Conservation (phyloP, 2,329 filamentous ascomycete species). For the Fusarium tricinctum region DNA sequence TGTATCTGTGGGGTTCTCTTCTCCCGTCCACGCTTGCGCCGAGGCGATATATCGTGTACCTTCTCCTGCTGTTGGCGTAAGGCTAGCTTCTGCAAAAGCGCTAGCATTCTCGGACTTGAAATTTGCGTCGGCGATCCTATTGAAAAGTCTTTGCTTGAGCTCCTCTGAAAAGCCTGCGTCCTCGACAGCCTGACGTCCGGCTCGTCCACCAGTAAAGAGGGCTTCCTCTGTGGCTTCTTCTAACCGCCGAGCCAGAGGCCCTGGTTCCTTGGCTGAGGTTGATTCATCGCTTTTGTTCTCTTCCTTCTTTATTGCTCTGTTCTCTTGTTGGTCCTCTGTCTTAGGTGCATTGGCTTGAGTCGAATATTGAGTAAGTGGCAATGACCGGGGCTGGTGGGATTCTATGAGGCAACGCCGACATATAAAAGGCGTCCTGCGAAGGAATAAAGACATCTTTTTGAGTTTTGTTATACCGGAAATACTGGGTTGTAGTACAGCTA, state of each 20-base stretch:
- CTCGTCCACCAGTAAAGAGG: slow-evolving; percentile 69
- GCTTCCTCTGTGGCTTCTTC: slow-evolving; percentile 75
- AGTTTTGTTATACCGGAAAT: too few species aligned
- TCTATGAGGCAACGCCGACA: slow-evolving; percentile 43
- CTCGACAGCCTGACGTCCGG: slow-evolving; percentile 71
- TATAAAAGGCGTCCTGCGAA: slow-evolving; percentile 22
- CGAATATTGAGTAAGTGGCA: slow-evolving; percentile 34
- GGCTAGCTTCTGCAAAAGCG: slow-evolving; percentile 63
- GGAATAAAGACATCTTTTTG: slow-evolving; percentile 13
- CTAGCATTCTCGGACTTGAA: slow-evolving; percentile 66
- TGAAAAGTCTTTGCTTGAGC: slow-evolving; percentile 69
- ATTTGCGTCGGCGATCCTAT: slow-evolving; percentile 68
- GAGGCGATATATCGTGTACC: slow-evolving; percentile 78
- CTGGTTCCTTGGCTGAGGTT: slow-evolving; percentile 46
- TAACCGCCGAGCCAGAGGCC: slow-evolving; percentile 69
- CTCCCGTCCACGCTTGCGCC: slow-evolving; percentile 81
- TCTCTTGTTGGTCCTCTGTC: slow-evolving; percentile 9
- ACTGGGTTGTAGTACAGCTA: background rate
- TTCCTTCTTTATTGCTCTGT: slow-evolving; percentile 2
- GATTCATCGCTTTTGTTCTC: background rate
- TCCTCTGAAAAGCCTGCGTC: slow-evolving; percentile 75
- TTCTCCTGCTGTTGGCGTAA: slow-evolving; percentile 72
- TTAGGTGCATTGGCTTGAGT: slow-evolving; percentile 30
- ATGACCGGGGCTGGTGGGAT: slow-evolving; percentile 9
- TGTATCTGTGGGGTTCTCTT: slow-evolving; percentile 80